Evolutionary conservation across 345 rosid species (phyloP), one percentile per base, ranked within the genome.

Genomic region (Citrus hindsii): DNA sequence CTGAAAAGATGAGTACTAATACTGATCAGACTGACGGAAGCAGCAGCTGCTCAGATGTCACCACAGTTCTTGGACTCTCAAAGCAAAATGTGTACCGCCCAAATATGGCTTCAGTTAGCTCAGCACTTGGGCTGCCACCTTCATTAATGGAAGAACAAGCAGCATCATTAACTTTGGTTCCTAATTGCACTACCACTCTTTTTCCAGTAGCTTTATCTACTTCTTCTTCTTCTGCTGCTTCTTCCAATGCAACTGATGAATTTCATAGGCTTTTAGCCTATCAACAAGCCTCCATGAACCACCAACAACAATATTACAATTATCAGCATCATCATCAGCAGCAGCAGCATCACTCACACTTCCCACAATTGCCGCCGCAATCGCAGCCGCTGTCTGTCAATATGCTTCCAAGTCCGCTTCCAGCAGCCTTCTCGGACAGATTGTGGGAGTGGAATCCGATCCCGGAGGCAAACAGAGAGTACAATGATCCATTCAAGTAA

Each of bases 391-490:
- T 85, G 19, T 24, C 38, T 66, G 80, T 86, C 83, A 87, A 80
- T 80, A 77, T 80, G 77, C 75, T 85, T 66, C 89, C 88, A 27
- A 73, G 82, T 2, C 79, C 16, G 5, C 51, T 46, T 12, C 51
- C 51, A 46, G 51, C 51, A 46, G 51, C 91, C 62, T 87, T 88
- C 76, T 81, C 91, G 2, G 94, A 91, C 84, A 71, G 89, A 68
- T 63, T 91, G 79, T 92, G 97, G 98, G 97, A 94, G 46, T 94
- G 98, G 98, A 94, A 87, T 80, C 94, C 91, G n/a, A 71, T 87
- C 67, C 89, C 92, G 7, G 95, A 94, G 56, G 87, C 86, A 28
- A 84, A 71, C 83, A 84, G 82, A 82, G 91, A 90, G 59, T 85
- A 75, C 86, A 85, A 74, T 76, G 84, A 82, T 73, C 87, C 90